phyloP scores from a whole-genome alignment of 805 yeast species.

The Starmerella floricola region DNA sequence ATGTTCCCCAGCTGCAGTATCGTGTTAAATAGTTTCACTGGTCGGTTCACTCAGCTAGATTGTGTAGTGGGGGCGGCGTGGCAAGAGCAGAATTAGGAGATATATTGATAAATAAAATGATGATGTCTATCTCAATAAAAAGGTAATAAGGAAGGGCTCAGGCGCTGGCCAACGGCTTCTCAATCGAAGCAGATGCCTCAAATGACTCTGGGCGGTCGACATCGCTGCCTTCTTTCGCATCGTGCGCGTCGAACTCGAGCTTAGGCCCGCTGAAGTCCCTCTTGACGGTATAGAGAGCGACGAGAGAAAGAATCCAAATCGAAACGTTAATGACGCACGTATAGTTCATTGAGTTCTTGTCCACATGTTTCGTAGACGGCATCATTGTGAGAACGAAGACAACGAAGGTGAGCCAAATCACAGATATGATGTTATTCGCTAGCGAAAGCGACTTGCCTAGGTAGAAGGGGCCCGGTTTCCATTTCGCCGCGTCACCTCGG shows the following conservation, averaged over 20 bases:
- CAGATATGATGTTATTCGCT: slow-evolving; percentile 37
- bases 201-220: too few species aligned
- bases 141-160: too few species aligned
- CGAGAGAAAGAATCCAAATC: slow-evolving; percentile 42
- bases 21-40: too few species aligned
- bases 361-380: slow-evolving; percentile 36
- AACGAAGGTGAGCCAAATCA: slow-evolving; percentile 40
- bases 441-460: slow-evolving; percentile 41
- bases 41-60: too few species aligned
- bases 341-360: slow-evolving; percentile 48
- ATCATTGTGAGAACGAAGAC: slow-evolving; percentile 46
- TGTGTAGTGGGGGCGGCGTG: too few species aligned
- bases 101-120: too few species aligned
- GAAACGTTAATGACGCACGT: slow-evolving; percentile 53
- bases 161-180: too few species aligned
- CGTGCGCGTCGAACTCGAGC: slow-evolving; percentile 4
- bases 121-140: too few species aligned
- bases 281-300: slow-evolving; percentile 37
- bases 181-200: too few species aligned
- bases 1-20: too few species aligned
- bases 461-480: slow-evolving; percentile 53
- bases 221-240: neutral
- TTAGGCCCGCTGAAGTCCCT: slow-evolving; percentile 48
- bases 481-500: slow-evolving; percentile 25
- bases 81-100: too few species aligned